Base-by-base conservation (phyloP, 108 stramenopile genomes). In the Skeletonema grethae region DNA sequence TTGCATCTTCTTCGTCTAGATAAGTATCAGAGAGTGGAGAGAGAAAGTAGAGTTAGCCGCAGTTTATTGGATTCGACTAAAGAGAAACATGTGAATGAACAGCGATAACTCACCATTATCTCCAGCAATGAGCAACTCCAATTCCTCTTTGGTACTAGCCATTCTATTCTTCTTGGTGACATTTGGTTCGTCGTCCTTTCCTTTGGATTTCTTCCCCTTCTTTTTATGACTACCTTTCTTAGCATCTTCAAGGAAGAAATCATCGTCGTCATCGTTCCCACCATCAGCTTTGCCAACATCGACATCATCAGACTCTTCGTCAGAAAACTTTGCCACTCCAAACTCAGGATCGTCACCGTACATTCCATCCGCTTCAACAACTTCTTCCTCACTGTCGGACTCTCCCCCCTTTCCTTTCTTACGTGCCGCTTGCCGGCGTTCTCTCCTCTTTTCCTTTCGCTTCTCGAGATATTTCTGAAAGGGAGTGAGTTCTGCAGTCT, bases 391-490 rank as follows among this genome's bases (percentile, higher is more conserved):
- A 7, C 53, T 75, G 38, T 77, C 83, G 4, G 50, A 43, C 28
- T 67, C 43, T 10, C 65, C 18, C 11, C 39, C 61, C 69, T 50
- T 74, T 30, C 65, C 83, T 78, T 65, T 77, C 31, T 72, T 80
- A 9, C 81, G 82, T 4, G 74, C 68, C 39, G 82, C 85, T 81
- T 84, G 82, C 41, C 85, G 64, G 8, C 86, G 79, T 65, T 92
- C 91, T 65, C 73, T 86, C 55, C 88, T 65, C 67, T 96, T 96
- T 71, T 91, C 79, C 72, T 92, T 93, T 55, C 91, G 84, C 75
- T 93, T 93, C 59, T 89, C 85, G 48, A 91, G 88, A 60, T 94
- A 94, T 68, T 92, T 89, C 67, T 96, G 84, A 82, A 88, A 96
- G 9, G 92, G 95, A 46, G 95, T 90, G 16, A 93, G 81, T 61